Conservation (phyloP, 805 yeast species). For the Ogataea neopini region DNA sequence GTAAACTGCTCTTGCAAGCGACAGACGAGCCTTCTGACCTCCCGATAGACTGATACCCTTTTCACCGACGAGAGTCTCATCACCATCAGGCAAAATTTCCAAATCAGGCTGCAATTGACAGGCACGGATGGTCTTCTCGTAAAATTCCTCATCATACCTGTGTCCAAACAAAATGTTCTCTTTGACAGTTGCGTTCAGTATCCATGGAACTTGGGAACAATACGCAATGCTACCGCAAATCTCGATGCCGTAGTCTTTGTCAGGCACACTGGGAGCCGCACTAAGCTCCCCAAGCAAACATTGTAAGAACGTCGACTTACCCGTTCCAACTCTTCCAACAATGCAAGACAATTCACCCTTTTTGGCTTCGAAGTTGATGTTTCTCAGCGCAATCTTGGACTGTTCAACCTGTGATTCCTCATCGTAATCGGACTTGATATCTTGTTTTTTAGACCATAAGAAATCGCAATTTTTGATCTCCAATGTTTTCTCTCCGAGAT, state of each 20-base stretch:
- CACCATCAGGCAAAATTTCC: conserved; percentile 82
- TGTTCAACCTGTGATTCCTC: conserved; percentile 41
- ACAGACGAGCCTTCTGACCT: conserved; percentile 95
- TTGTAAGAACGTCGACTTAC: conserved; percentile 60
- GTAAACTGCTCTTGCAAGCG: conserved; percentile 94
- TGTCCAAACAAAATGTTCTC: conserved; percentile 93
- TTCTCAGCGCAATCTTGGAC: conserved; percentile 45
- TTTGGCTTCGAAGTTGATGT: conserved; percentile 50
- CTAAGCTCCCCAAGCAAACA: conserved; percentile 58
- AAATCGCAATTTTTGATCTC: conserved; percentile 52
- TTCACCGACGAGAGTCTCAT: conserved; percentile 91
- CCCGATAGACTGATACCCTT: conserved; percentile 96
- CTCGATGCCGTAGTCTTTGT: conserved; percentile 26
- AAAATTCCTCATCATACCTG: conserved; percentile 76
- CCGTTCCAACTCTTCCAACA: conserved; percentile 69
- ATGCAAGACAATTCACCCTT: conserved; percentile 58
- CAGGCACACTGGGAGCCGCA: conserved; percentile 34
- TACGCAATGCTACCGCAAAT: conserved; percentile 53
- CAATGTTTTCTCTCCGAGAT: conserved; percentile 39
- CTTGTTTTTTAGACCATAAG: conserved; percentile 42
- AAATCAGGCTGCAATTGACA: conserved; percentile 86
- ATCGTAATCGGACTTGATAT: conserved; percentile 31
- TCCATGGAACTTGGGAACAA: conserved; percentile 86
- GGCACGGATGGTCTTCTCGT: conserved; percentile 76
- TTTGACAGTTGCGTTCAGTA: conserved; percentile 89